phyloP scores from a whole-genome alignment of 306 rosid species.

The Cucumis hystrix region DNA sequence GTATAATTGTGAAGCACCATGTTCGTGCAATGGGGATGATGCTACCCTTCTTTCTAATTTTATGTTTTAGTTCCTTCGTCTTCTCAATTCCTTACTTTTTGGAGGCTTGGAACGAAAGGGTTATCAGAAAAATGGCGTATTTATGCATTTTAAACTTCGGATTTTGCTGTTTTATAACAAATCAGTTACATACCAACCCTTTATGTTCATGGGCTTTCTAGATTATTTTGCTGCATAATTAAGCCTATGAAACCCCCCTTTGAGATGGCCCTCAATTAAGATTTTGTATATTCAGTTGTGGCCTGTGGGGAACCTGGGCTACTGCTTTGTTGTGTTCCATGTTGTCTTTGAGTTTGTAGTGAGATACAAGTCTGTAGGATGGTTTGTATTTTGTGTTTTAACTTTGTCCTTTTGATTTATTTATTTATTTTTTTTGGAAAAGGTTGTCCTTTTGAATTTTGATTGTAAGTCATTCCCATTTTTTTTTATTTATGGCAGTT shows the following conservation, averaged over 20 bases:
- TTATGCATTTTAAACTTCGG: background rate
- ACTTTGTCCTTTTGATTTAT: background rate
- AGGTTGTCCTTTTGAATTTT: constrained; percentile 10
- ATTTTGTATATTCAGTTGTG: background rate
- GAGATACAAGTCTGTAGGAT: background rate
- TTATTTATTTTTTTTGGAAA: too few relatives aligned
- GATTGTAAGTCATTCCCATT: constrained; percentile 26
- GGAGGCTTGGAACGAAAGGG: background rate
- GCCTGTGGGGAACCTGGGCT: background rate
- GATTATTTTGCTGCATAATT: background rate
- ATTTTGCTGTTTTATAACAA: background rate
- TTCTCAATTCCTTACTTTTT: background rate
- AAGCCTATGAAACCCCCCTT: background rate
- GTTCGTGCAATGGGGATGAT: background rate
- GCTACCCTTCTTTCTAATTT: background rate
- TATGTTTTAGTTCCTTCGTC: background rate
- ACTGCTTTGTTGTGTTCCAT: background rate
- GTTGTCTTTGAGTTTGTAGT: background rate
- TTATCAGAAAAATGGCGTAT: background rate
- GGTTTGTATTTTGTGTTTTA: constrained; percentile 9
- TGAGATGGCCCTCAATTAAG: background rate
- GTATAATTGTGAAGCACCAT: background rate
- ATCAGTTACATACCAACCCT: background rate
- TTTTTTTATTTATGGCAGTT: constrained; percentile 29
- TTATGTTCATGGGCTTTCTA: background rate